phyloP scores from a whole-genome alignment of 2,329 filamentous ascomycete species.

The Talaromyces sp. region DNA sequence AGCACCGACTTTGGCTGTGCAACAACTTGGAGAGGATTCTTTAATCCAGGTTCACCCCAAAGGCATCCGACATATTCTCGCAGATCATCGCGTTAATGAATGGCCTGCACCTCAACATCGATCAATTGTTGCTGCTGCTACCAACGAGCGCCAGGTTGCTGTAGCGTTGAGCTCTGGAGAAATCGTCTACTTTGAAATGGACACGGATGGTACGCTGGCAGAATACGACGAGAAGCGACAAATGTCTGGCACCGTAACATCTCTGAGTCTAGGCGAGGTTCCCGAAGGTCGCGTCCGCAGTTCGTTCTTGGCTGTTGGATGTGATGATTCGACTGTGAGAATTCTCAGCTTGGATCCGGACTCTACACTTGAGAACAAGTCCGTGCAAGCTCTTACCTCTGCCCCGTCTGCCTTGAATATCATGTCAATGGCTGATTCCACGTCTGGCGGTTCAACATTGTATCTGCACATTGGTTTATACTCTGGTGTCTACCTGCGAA shows the following conservation, averaged over 20 bases:
- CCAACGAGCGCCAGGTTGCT: constrained; percentile 88
- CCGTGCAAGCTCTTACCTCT: constrained; percentile 86
- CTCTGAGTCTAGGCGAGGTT: constrained; percentile 86
- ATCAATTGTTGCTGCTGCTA: constrained; percentile 89
- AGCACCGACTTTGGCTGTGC: constrained; percentile 84
- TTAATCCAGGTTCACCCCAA: constrained; percentile 94
- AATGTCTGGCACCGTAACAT: constrained; percentile 93
- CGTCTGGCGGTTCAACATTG: constrained; percentile 77
- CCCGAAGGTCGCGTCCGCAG: constrained; percentile 85
- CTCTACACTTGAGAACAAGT: constrained; percentile 85
- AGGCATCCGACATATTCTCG: constrained; percentile 85
- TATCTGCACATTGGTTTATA: constrained; percentile 95
- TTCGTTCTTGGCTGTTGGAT: constrained; percentile 91
- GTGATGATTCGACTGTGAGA: constrained; percentile 92
- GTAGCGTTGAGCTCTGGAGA: constrained; percentile 93
- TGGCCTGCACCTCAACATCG: constrained; percentile 92
- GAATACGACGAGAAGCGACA: constrained; percentile 94
- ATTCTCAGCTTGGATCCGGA: constrained; percentile 88
- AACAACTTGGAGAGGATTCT: constrained; percentile 88
- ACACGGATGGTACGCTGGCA: constrained; percentile 79
- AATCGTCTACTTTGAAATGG: constrained; percentile 98
- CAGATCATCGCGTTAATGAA: constrained; percentile 72
- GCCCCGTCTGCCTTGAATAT: constrained; percentile 84
- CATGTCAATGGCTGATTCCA: constrained; percentile 93
- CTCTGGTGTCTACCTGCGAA: constrained; percentile 92